Evolutionary conservation across 2,329 filamentous ascomycete species (phyloP), one percentile per base, ranked within the genome.

Genomic region (Aureobasidium sp.): DNA sequence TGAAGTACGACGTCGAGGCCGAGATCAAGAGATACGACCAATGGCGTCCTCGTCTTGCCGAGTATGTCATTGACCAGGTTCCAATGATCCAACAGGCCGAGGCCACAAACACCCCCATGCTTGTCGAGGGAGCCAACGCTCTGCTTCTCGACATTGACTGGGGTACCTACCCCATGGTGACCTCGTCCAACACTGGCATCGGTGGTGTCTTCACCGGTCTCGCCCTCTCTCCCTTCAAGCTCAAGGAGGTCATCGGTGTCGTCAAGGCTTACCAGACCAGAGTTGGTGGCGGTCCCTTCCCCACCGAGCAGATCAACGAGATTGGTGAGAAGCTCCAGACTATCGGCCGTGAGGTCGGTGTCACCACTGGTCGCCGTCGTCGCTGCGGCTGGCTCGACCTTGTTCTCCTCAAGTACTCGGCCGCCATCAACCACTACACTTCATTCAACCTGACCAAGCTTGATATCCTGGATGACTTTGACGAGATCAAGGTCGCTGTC

Each of bases 381-480:
- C 79, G 84, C 62, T 86, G 84, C 67, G 84, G 85, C 55, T 86
- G 83, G 84, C 77, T 87, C 47, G 87, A 90, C 68, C 79, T 90
- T 5, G 85, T 89, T 37, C 82, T 89, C 7, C 74, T 89, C 65
- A 86, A 87, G 72, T 89, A 87, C 77, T 86, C 82, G 11, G 74
- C 79, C 64, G 76, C 80, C 51, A 79, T 88, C 72, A 89, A 89
- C 76, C 80, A 87, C 76, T 89, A 89, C 75, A 85, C 84, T 0
- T 74, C 78, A 48, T 76, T 86, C 68, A 87, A 87, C 75, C 76
- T 87, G 62, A 87, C 84, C 62, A 87, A 87, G 74, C 80, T 89
- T 25, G 87, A 90, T 68, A 81, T 91, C 41, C 80, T 91, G 17
- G 88, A 91, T 71, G 83, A 83, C 36, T 91, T 96, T 72, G 79